Conservation (phyloP, 768 basidiomycete species). For the Leucosporidium yakuticum region DNA sequence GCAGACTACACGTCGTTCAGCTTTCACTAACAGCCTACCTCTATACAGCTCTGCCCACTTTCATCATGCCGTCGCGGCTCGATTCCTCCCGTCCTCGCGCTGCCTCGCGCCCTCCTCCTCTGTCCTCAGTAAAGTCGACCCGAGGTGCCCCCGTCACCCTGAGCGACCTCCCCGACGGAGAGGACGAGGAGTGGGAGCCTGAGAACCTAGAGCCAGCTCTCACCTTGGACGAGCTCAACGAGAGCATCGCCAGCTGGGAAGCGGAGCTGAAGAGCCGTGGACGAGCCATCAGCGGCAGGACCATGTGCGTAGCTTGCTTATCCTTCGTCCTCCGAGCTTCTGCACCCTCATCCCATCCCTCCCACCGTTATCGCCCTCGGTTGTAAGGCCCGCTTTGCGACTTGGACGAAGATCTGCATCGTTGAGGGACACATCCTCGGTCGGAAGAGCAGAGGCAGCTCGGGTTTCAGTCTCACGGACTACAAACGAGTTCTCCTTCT, state of each 20-base stretch:
- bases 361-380: too few relatives aligned
- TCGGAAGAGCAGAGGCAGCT: background rate
- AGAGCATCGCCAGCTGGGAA: constrained; percentile 66
- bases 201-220: constrained; percentile 28
- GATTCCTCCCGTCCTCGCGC: constrained; percentile 1
- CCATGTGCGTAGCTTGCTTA: constrained; percentile 87
- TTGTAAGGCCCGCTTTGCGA: background rate
- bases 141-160: background rate
- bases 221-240: constrained; percentile 59
- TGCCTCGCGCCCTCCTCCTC: background rate
- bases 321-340: constrained; percentile 55
- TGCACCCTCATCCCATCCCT: too few relatives aligned
- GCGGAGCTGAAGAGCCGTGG: constrained; percentile 62
- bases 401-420: too few relatives aligned
- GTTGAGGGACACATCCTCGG: too few relatives aligned
- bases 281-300: constrained; percentile 72
- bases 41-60: too few relatives aligned
- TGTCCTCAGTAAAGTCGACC: background rate
- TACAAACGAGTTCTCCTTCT: too few relatives aligned
- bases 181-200: constrained; percentile 28
- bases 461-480: background rate
- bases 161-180: background rate
- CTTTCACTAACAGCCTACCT: too few relatives aligned
- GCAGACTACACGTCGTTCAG: too few relatives aligned
- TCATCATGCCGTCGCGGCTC: background rate